Conservation (phyloP, 352 stramenopile genomes). For the Globisporangium megalacanthum region DNA sequence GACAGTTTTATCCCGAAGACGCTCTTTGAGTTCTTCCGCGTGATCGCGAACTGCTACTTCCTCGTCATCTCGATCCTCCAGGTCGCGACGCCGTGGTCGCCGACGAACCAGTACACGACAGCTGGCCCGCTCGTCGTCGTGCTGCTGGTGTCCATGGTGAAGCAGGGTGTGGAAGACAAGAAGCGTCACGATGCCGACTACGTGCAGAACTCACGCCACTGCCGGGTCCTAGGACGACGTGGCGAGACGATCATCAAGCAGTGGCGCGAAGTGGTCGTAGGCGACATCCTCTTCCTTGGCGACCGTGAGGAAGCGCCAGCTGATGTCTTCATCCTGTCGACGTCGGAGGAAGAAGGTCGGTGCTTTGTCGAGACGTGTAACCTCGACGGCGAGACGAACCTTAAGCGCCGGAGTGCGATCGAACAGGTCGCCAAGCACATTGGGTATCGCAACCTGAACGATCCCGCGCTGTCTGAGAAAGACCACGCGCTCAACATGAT, state of each 20-base stretch:
- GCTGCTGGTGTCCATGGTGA: constrained; percentile 72
- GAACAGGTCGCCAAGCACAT: constrained; percentile 48
- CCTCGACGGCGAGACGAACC: constrained; percentile 92
- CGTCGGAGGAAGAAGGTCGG: constrained; percentile 62
- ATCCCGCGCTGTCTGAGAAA: constrained; percentile 29
- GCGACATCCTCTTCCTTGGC: constrained; percentile 46
- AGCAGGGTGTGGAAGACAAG: constrained; percentile 74
- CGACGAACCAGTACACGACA: constrained; percentile 78
- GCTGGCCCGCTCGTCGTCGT: constrained; percentile 64
- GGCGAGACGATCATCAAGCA: constrained; percentile 42
- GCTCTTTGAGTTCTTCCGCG: constrained; percentile 92
- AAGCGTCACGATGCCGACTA: constrained; percentile 68
- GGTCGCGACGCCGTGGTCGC: constrained; percentile 55
- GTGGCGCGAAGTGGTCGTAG: constrained; percentile 77
- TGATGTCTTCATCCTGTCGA: constrained; percentile 67
- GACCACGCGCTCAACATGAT: constrained; percentile 35
- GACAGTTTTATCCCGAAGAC: constrained; percentile 92
- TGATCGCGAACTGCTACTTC: constrained; percentile 95
- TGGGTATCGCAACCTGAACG: constrained; percentile 55
- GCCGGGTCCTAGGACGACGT: constrained; percentile 30
- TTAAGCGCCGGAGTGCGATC: constrained; percentile 78
- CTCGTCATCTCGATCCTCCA: constrained; percentile 92
- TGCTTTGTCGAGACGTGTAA: constrained; percentile 93
- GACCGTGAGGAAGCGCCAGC: constrained; percentile 59
- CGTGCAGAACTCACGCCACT: constrained; percentile 54